Base-by-base conservation (phyloP, 1,139 yeast genomes). In the Pichia sp. region DNA sequence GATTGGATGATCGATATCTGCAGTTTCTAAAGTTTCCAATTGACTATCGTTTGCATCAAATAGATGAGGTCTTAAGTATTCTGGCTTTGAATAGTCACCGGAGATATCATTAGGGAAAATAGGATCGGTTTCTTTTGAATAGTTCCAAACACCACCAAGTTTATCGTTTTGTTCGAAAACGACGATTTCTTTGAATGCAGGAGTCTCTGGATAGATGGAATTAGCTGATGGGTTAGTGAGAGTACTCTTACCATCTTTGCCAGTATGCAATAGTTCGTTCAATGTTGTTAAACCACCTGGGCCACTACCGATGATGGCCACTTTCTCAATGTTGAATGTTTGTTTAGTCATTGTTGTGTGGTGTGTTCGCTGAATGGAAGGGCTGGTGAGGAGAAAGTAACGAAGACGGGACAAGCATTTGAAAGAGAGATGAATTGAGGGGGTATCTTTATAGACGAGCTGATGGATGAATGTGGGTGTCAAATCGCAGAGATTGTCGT, bases 301-400 rank as follows among this genome's bases (percentile, higher is more conserved):
- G 8, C 73, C 73, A n/a, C 63, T 71, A 14, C 73, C 73, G 37
- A 69, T 61, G 32, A 69, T 58, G 1, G 71, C 72, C 12, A 68
- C 55, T 3, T 61, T 58, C 21, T 59, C 27, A 11, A 50, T 39
- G 17, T 35, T 39, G 7, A 40, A 28, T 3, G 6, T 18, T 18
- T 21, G n/a, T 15, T 17, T n/a, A 21, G 21, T 42, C 11, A 21
- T 22, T 7, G 15, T 2, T 28, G 3, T 28, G 9, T 28, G 31
- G 14, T 28, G 6, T 8, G 3, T 28, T 24, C n/a, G n/a, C n/a
- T n/a, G n/a, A n/a, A n/a, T n/a, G n/a, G n/a, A n/a, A n/a, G n/a
- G n/a, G n/a, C n/a, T n/a, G n/a, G n/a, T n/a, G n/a, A n/a, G n/a
- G n/a, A n/a, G n/a, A n/a, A n/a, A n/a, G n/a, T n/a, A n/a, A n/a